Base-by-base conservation (phyloP, 1,284 basidiomycete genomes). In the Tetrapyrgos nigripes region DNA sequence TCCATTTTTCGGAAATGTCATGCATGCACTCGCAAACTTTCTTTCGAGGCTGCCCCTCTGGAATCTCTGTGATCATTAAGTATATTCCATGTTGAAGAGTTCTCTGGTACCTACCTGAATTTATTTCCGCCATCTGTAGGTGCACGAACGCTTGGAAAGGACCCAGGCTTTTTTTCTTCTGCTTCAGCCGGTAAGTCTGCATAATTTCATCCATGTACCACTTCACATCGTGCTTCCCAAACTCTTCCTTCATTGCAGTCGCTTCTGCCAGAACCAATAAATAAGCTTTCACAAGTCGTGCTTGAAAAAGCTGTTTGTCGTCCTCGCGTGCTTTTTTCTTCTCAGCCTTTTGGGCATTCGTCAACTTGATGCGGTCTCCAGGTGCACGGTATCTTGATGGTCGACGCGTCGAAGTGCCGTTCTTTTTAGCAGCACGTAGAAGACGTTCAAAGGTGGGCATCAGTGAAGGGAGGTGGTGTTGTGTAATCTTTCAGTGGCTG, bases 1-100 rank as follows among this genome's bases (percentile, higher is more conserved):
- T 55, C 61, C 61, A 62, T 11, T 3, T 11, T 19, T 8, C 27
- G 3, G 53, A 40, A 27, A 62, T 56, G 27, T 57, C 53, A 9
- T 24, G 10, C 11, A 48, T 28, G 9, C 35, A 29, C 23, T 46
- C 45, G 29, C n/a, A n/a, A n/a, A 53, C 47, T n/a, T 57, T 61
- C 8, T 27, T 31, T 14, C 29, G 47, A 14, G 56, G 55, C 26
- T 43, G 19, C 14, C 57, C 57, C 27, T 47, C 45, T 33, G 57
- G 51, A 37, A 49, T 23, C 21, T 47, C 53, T 54, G 27, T 33
- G 23, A 31, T 19, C 17, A n/a, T 33, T 33, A 8, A 33, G 31
- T 33, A 33, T 33, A 33, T 33, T 40, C 37, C 17, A 5, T 11
- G 17, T 17, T 17, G 17, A 40, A 33, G 31, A 33, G 8, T 8